These are phyloP conservation scores for Deinandra increscens DNA, from an alignment of 129 eudicot species.

Conservation along the genomic window DNA sequence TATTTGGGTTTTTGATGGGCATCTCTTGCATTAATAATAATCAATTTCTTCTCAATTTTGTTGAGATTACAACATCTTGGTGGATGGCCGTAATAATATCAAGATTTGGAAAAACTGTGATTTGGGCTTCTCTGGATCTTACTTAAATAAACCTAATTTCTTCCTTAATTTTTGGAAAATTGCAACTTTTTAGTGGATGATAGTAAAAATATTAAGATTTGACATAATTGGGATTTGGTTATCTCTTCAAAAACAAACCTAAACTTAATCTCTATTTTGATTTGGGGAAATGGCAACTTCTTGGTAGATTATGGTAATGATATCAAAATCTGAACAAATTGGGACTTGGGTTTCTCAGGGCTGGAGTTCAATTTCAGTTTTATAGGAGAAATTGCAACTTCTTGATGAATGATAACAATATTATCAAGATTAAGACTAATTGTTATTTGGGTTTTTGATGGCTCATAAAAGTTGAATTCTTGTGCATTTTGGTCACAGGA, in stretches of 20 bases:
- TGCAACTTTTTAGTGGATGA: not conserved
- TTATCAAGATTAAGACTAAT: not conserved
- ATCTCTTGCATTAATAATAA: no score
- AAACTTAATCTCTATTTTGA: no score
- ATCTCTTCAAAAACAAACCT: no score
- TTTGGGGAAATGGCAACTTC: not conserved
- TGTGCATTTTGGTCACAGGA: slow-evolving; percentile 49
- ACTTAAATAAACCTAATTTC: no score
- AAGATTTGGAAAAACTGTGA: not conserved
- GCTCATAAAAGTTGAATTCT: not conserved
- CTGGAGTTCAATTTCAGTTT: not conserved
- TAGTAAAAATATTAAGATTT: no score
- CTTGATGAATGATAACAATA: not conserved
- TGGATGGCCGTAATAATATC: no score
- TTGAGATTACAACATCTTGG: no score
- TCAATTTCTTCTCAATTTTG: no score
- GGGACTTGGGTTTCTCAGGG: not conserved
- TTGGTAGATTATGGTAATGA: not conserved
- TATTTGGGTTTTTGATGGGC: not conserved
- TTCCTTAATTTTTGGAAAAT: not conserved
- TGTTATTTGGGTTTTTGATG: not conserved
- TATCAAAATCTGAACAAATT: not conserved
- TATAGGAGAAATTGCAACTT: not conserved
- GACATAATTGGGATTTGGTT: no score
- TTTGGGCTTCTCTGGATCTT: not conserved